Percentiles rank a stretch among this genome's conserved stretches.
Conservation (phyloP, 257 asterid genomes). For the Avicennia marina region DNA sequence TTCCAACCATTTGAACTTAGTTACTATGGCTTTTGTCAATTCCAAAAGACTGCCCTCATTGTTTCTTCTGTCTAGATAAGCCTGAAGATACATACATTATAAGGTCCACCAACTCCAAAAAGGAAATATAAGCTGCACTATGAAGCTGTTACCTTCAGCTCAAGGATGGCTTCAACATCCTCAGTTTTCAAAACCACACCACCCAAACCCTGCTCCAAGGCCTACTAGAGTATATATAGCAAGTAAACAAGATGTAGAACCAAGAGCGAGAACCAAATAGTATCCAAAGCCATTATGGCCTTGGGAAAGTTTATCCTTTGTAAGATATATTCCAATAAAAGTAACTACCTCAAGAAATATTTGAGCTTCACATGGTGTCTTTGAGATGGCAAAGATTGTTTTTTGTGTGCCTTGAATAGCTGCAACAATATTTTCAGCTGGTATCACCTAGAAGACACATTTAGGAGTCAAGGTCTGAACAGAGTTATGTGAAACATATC, state of each 20-base stretch:
- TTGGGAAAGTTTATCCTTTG: neutral
- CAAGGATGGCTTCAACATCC: constrained; percentile 52
- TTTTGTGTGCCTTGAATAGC: constrained; percentile 62
- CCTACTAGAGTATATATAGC: constrained; percentile 45
- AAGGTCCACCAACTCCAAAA: constrained; percentile 15
- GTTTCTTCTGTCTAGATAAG: constrained; percentile 63
- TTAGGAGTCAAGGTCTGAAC: neutral
- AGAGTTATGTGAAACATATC: neutral
- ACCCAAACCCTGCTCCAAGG: constrained; percentile 82
- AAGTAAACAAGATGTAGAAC: constrained; percentile 12
- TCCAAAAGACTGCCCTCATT: constrained; percentile 46
- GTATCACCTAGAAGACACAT: constrained; percentile 50
- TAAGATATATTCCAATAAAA: constrained; percentile 6
- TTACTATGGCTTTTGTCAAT: constrained; percentile 54
- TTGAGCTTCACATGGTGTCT: constrained; percentile 69
- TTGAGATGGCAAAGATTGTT: constrained; percentile 72
- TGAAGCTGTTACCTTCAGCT: constrained; percentile 56
- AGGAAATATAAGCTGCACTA: neutral
- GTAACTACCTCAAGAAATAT: constrained; percentile 64
- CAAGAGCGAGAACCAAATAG: neutral
- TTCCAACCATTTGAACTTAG: constrained; percentile 66
- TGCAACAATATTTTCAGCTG: constrained; percentile 87
- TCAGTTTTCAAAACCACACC: constrained; percentile 85
- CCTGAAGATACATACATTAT: constrained; percentile 34
- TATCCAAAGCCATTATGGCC: neutral